Evolutionary conservation across 2,329 filamentous ascomycete species (phyloP).

Genomic region (Aspergillus quadricinctus): DNA sequence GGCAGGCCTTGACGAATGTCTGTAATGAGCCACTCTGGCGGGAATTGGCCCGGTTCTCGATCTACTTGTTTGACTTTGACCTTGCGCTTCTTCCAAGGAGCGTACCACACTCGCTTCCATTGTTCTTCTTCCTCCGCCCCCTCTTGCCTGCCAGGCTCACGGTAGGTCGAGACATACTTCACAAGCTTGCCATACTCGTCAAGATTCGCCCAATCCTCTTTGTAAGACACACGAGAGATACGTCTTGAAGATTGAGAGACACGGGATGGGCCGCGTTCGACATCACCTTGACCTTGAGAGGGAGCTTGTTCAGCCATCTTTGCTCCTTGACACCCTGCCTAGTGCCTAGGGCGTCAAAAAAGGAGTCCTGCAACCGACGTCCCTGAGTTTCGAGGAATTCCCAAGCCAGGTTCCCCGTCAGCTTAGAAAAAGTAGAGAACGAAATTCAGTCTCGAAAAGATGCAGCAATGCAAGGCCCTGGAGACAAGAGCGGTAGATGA

Average conservation of each 20-base stretch:
- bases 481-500: background rate
- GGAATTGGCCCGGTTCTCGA: constrained; percentile 41
- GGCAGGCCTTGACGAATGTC: constrained; percentile 64
- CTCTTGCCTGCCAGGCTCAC: constrained; percentile 47
- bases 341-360: background rate
- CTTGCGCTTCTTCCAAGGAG: constrained; percentile 49
- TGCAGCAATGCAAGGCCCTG: background rate
- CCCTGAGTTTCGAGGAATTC: constrained; percentile 2
- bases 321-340: constrained; percentile 4
- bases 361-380: background rate
- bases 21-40: constrained; percentile 65
- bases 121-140: constrained; percentile 38
- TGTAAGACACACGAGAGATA: constrained; percentile 33
- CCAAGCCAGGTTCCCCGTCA: background rate
- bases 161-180: constrained; percentile 64
- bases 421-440: constrained; percentile 1
- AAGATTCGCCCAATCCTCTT: constrained; percentile 30
- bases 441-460: constrained; percentile 1
- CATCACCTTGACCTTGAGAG: constrained; percentile 11
- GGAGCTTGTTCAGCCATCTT: constrained; percentile 21
- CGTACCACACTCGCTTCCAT: constrained; percentile 56
- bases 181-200: constrained; percentile 65
- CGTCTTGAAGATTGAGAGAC: constrained; percentile 26
- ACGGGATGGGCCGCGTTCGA: constrained; percentile 20
- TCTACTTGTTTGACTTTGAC: constrained; percentile 23